These are phyloP conservation scores for Leishmania aethiopica DNA, from an alignment of 208 protist species.

Conservation along the genomic window DNA sequence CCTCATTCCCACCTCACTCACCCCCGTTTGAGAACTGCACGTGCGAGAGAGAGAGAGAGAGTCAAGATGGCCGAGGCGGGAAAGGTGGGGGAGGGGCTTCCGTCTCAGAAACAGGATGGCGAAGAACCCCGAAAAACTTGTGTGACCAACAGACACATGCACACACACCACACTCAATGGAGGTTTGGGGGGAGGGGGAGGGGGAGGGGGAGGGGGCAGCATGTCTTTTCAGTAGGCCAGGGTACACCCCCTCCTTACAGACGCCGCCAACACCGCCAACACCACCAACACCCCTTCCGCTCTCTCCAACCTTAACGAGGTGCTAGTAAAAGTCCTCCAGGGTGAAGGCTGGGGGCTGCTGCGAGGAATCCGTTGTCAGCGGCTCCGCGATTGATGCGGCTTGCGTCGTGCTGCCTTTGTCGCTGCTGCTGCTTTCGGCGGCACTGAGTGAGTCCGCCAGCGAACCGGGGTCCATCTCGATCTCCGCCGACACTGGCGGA, in stretches of 20 bases:
- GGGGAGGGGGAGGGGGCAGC: background rate
- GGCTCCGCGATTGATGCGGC: background rate
- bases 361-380: background rate
- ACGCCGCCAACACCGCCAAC: too few species aligned
- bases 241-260: background rate
- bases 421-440: slow-evolving; percentile 2
- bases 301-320: background rate
- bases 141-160: slow-evolving; percentile 9
- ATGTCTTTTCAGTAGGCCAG: background rate
- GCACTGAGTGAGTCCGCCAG: slow-evolving; percentile 9
- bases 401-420: background rate
- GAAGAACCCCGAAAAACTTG: background rate
- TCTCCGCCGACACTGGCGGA: background rate
- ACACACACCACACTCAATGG: background rate
- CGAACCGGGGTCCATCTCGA: slow-evolving; percentile 7
- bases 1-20: background rate
- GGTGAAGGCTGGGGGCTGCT: slow-evolving; percentile 36
- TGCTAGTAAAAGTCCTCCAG: slow-evolving; percentile 73
- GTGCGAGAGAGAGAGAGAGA: too few species aligned
- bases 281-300: background rate
- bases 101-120: background rate
- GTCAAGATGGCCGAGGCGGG: background rate
- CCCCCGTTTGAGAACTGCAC: background rate
- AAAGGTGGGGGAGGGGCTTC: background rate
- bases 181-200: background rate